Evolutionary conservation across 345 rosid genomes (phyloP).

Genomic region (Corchorus capsularis): DNA sequence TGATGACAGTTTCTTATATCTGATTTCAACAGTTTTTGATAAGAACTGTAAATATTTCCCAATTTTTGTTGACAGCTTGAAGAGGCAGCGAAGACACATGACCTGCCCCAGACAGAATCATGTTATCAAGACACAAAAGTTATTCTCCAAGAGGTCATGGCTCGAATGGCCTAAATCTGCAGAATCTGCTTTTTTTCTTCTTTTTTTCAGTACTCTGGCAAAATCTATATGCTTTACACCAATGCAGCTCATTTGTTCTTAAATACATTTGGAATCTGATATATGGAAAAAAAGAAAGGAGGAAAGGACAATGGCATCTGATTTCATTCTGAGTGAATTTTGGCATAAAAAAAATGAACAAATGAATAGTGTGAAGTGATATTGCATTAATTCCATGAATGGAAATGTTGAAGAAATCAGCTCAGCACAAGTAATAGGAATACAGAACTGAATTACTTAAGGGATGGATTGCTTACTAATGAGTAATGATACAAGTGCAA

Average conservation of each 20-base stretch:
- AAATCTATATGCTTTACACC: neutral
- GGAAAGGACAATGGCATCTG: neutral
- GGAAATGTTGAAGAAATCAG: conserved; percentile 5
- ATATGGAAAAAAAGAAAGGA: neutral
- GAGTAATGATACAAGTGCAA: conserved; percentile 18
- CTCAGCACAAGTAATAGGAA: conserved; percentile 12
- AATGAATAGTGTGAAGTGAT: neutral
- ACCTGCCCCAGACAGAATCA: conserved; percentile 54
- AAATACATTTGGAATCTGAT: neutral
- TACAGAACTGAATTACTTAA: neutral
- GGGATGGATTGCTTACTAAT: neutral
- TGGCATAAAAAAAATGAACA: neutral
- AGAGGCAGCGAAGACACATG: conserved; percentile 59
- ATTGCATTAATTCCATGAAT: neutral
- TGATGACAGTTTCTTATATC: too few species aligned
- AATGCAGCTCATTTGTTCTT: neutral
- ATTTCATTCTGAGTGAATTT: neutral
- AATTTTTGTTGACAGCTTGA: conserved; percentile 53
- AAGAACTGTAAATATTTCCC: neutral
- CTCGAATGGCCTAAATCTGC: conserved; percentile 47
- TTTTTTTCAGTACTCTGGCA: neutral
- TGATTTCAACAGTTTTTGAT: neutral
- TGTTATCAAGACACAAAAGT: conserved; percentile 51
- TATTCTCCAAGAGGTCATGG: conserved; percentile 76
- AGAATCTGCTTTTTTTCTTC: neutral